Base-by-base conservation (phyloP, 768 basidiomycete species). In the Suillus occidentalis region DNA sequence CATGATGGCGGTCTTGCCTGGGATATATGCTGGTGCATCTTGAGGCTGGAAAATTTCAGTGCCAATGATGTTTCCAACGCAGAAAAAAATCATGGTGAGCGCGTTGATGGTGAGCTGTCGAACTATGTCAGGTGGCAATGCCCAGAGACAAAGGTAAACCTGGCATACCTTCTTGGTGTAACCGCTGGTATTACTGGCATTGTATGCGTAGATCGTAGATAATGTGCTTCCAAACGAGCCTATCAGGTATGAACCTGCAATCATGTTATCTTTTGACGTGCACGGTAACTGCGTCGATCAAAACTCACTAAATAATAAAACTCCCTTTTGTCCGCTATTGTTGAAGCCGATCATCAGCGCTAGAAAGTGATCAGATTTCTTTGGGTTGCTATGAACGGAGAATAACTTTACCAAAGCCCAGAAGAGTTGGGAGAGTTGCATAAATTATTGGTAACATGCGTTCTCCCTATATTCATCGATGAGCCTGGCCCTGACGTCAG, bases 1-100 rank as follows among this genome's bases (percentile, higher is more conserved):
- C 40, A 75, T 72, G 60, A 80, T 73, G 10, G 75, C 60, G 28
- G 76, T 67, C 66, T 80, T 79, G 57, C 78, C 76, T 2, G 76
- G 78, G 12, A 73, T 69, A 63, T 78, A 78, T 9, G 59, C 61
- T 0, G 71, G 72, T 6, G 71, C 70, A 52, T 72, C 71, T 12
- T 71, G 60, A 6, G 72, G 69, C 1, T 68, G 71, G 50, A 76
- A 72, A 28, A 76, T 71, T 60, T 67, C 65, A 9, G 70, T 68
- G 4, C 72, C 77, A 31, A 70, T 45, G 55, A 72, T 63, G 59
- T 74, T 76, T 1, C 72, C 66, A 8, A 72, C 47, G 36, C 59
- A 63, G 62, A 69, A 71, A 34, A 69, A 66, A 16, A 61, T 64
- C 20, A 72, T 43, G 10, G 67, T 67, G 64, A 70, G 12, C 5